Evolutionary conservation across 208 protist genomes (phyloP).

Genomic region (Leishmania amazonensis): DNA sequence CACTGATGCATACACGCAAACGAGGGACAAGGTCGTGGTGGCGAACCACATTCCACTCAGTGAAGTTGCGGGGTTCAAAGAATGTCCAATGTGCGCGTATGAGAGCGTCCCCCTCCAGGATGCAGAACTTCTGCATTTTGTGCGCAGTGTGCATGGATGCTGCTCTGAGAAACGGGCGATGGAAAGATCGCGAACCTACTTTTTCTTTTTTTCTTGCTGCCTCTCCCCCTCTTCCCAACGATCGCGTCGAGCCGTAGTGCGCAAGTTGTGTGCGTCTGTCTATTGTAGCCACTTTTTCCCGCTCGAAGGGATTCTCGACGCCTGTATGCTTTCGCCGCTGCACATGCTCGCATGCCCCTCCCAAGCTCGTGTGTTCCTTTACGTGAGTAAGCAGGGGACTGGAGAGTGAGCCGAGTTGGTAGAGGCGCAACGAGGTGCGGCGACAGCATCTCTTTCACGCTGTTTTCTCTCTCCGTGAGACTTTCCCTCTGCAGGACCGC

Average conservation of each 20-base stretch:
- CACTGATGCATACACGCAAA: slow-evolving; percentile 25
- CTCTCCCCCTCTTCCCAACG: not conserved
- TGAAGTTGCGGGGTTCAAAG: not conserved
- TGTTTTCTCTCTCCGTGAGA: not conserved
- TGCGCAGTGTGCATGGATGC: not conserved
- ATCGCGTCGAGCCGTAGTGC: not conserved
- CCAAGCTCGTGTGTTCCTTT: not conserved
- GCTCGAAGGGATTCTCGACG: not conserved
- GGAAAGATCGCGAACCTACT: not conserved
- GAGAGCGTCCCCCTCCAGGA: not conserved
- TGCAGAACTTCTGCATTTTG: not conserved
- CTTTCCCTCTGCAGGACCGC: not conserved
- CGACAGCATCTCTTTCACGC: not conserved
- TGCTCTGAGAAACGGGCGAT: not conserved
- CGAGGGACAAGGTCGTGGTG: too few species aligned
- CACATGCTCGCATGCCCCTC: not conserved
- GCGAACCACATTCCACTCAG: not conserved
- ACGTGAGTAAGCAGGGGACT: not conserved
- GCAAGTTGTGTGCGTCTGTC: not conserved
- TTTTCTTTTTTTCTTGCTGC: not conserved
- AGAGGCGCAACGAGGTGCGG: not conserved
- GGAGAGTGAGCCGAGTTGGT: not conserved
- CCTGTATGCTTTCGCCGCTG: not conserved
- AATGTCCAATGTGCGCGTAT: not conserved
- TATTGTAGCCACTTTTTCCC: not conserved